Conservation (phyloP, 164 flowering plant genomes). For the Liriodendron chinense region DNA sequence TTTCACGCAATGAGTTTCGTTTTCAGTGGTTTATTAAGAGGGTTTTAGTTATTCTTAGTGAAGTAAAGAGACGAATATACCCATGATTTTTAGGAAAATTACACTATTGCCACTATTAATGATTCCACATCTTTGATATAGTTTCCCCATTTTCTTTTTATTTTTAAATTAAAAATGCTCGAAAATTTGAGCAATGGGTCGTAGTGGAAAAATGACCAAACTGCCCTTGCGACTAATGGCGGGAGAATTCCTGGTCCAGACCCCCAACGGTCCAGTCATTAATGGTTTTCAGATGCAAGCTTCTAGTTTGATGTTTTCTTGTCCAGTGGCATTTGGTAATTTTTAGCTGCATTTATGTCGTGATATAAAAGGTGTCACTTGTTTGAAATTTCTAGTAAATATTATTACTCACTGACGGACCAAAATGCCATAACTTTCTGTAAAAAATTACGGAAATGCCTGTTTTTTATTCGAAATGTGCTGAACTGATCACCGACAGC, state of each 20-base stretch:
- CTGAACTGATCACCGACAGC: too few species aligned
- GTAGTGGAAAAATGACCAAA: neutral
- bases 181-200: too few species aligned
- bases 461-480: too few species aligned
- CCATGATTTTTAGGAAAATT: neutral
- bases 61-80: neutral
- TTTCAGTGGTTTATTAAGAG: neutral
- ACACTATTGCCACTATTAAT: neutral
- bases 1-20: neutral
- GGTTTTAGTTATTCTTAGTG: neutral
- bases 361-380: neutral
- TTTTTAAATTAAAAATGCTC: too few species aligned
- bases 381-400: too few species aligned
- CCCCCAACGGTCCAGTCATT: neutral
- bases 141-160: too few species aligned
- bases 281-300: neutral
- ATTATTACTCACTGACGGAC: neutral
- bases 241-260: neutral
- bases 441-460: too few species aligned
- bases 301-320: neutral
- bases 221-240: neutral
- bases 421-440: neutral
- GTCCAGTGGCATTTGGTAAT: neutral
- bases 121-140: neutral
- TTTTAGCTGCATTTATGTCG: neutral